These are phyloP conservation scores for Protomyces gravidus DNA, from an alignment of 1,139 yeast genomes.

Conservation along the genomic window DNA sequence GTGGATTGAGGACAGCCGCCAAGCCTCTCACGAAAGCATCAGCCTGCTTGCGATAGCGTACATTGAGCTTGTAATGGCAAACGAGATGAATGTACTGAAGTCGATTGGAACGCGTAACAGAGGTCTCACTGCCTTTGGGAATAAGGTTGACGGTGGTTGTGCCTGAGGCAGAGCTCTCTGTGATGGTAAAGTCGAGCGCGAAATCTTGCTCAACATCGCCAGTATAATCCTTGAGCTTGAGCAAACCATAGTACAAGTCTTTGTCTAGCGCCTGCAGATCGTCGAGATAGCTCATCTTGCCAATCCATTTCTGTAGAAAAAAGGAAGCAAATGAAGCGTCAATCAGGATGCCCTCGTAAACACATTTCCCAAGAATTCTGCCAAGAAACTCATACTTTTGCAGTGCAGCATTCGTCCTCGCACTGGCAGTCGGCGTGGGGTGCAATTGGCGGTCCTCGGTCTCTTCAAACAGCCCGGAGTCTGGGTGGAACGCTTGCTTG, in stretches of 20 bases:
- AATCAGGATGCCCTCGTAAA: constrained; percentile 76
- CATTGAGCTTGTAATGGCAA: constrained; percentile 74
- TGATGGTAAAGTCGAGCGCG: constrained; percentile 61
- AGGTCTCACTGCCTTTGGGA: constrained; percentile 54
- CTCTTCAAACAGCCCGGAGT: constrained; percentile 50
- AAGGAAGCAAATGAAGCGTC: constrained; percentile 85
- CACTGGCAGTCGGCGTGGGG: constrained; percentile 55
- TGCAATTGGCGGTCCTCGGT: constrained; percentile 60
- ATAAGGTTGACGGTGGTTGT: constrained; percentile 52
- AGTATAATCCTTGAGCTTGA: constrained; percentile 56
- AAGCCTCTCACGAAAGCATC: constrained; percentile 67
- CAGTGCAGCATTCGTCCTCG: constrained; percentile 36
- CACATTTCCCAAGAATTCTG: constrained; percentile 76
- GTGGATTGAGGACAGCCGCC: constrained; percentile 59
- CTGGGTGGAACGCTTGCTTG: constrained; percentile 58
- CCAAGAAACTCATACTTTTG: constrained; percentile 63
- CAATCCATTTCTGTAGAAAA: constrained; percentile 67
- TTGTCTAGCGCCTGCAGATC: constrained; percentile 70
- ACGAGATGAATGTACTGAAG: constrained; percentile 72
- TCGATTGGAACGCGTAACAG: constrained; percentile 60
- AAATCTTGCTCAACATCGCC: constrained; percentile 56
- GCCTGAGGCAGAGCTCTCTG: constrained; percentile 35
- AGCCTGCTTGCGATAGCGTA: constrained; percentile 56
- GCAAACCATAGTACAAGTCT: constrained; percentile 61
- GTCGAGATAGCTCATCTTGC: constrained; percentile 47